Evolutionary conservation across 192 early-diverging fungal genomes (phyloP).

Genomic region (Tieghemiomyces parasiticus): DNA sequence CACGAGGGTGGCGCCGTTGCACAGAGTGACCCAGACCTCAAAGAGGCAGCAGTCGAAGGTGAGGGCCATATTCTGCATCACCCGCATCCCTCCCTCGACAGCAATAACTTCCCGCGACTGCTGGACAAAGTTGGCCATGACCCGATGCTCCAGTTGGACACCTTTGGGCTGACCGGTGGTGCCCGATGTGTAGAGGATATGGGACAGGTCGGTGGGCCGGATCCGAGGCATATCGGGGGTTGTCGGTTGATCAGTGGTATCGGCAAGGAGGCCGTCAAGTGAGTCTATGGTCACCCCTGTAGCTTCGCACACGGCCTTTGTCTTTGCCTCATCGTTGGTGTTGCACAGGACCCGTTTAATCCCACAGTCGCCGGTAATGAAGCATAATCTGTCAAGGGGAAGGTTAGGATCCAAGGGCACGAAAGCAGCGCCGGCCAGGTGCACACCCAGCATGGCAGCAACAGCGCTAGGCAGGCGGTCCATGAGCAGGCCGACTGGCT

Average conservation of each 20-base stretch:
- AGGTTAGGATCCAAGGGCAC: background rate
- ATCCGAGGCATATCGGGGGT: background rate
- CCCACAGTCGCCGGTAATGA: background rate
- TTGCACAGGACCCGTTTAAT: background rate
- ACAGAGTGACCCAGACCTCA: background rate
- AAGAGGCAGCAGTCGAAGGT: background rate
- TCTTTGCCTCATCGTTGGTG: background rate
- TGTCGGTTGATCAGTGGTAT: background rate
- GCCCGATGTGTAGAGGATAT: conserved; percentile 3
- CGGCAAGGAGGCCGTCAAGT: background rate
- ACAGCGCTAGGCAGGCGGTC: background rate
- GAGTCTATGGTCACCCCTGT: background rate
- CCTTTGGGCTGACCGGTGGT: conserved; percentile 4
- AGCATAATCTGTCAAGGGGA: background rate
- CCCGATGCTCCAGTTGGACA: background rate
- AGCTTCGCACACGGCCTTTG: background rate
- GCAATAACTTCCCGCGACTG: background rate
- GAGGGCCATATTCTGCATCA: background rate
- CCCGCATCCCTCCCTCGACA: background rate
- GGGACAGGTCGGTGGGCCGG: background rate
- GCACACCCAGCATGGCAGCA: background rate
- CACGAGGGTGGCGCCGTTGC: background rate
- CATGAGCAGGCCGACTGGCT: background rate
- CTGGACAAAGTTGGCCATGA: background rate
- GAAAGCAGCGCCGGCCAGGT: background rate